Evolutionary conservation across 2,329 filamentous ascomycete species (phyloP), one percentile per base, ranked within the genome.

Genomic region (Dothistroma septosporum): DNA sequence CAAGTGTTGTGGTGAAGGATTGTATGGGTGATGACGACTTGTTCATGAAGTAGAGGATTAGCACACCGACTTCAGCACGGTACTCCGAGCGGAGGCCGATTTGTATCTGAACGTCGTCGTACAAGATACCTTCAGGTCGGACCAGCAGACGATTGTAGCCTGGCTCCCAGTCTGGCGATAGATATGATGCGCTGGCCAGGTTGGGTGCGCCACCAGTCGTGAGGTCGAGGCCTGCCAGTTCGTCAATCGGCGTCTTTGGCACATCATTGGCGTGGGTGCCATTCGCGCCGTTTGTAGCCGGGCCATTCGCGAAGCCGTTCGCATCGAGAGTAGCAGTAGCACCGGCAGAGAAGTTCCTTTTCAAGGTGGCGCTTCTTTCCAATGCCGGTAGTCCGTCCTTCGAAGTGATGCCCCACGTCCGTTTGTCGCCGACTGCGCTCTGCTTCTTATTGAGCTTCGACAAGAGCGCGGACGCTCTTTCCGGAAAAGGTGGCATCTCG

Each of bases 401-500:
- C 62, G 92, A 93, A 64, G 93, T 93, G n/a, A 97, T 90, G 28
- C 97, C 88, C 94, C 94, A 99, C 1, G 94, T 97, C 63, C 93
- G 86, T 78, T 95, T 95, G 75, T 99, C 94, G 73, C 91, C 96
- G 14, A 91, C 94, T 11, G 67, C 64, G 62, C 89, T 90, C 70
- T 95, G 92, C 78, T 96, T 97, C 76, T 96, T 92, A 76, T 99
- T 93, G 54, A 99, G 82, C 60, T 94, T 85, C 44, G 93, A 97
- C 11, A 99, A 81, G 31, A 99, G 80, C 1, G 94, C 93, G 5
- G 94, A 97, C 61, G 96, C 88, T 62, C 95, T 83, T 75, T 99
- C 92, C 0, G 94, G 95, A 77, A 97, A 99, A 0, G 94, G 92
- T 2, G 94, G 94, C 95, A 99, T 99, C 75, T 99, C 94, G 69